A percentile compares a stretch with the other conserved stretches of the same genome.
phyloP scores from a whole-genome alignment of 2,329 filamentous ascomycete species.

The Periconia sp. region DNA sequence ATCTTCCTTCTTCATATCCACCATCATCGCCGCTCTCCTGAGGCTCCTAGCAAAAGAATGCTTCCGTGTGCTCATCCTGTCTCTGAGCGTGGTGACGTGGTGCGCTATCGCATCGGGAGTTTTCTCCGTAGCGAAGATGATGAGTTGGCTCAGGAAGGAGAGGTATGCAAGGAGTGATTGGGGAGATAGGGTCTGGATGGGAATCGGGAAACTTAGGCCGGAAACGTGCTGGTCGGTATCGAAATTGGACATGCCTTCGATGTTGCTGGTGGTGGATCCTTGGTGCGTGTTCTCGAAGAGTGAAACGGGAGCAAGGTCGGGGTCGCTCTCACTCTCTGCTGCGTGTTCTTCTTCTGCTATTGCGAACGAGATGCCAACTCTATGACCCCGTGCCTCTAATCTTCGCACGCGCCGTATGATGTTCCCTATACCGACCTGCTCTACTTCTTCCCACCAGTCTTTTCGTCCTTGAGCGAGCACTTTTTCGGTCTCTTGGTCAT shows the following conservation, averaged over 20 bases:
- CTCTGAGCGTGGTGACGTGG: not conserved
- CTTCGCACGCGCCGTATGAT: constrained; percentile 7
- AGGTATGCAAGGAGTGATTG: constrained; percentile 1
- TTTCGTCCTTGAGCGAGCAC: not conserved
- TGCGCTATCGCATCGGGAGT: constrained; percentile 2
- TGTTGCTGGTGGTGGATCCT: not conserved
- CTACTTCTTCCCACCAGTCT: constrained; percentile 3
- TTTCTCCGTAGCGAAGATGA: not conserved
- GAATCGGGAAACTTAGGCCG: not conserved
- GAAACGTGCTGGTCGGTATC: not conserved
- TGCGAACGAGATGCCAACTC: not conserved
- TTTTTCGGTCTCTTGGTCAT: not conserved
- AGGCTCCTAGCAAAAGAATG: not conserved
- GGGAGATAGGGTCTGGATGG: not conserved
- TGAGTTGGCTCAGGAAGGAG: not conserved
- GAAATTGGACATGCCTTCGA: too few species aligned
- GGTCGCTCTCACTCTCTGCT: not conserved
- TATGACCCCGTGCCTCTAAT: not conserved
- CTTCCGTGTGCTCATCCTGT: not conserved
- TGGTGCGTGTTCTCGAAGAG: not conserved
- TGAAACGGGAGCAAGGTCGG: not conserved
- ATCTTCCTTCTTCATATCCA: not conserved
- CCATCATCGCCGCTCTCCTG: not conserved
- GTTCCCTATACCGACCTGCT: not conserved
- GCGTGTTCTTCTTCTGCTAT: not conserved